Percentiles rank a stretch among this genome's conserved stretches.
phyloP scores from a whole-genome alignment of 2,329 filamentous ascomycete species.

The Sarocladium kiliense region DNA sequence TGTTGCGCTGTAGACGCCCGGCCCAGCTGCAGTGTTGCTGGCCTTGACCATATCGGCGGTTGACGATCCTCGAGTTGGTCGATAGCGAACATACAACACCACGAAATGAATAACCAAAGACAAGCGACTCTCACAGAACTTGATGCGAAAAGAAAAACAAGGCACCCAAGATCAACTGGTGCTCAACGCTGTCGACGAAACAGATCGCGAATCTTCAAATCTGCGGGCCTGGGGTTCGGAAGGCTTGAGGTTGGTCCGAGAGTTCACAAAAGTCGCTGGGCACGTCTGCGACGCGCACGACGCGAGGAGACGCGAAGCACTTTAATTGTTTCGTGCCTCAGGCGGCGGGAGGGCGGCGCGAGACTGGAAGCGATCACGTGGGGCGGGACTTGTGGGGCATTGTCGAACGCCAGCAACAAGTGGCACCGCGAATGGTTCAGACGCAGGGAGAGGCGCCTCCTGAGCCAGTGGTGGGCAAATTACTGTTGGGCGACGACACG shows the following conservation, averaged over 20 bases:
- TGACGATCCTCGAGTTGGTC: constrained; percentile 18
- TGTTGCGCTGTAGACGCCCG: constrained; percentile 61
- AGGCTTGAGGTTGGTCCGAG: constrained; percentile 18
- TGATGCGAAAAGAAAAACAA: not conserved
- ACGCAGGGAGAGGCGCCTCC: constrained; percentile 8
- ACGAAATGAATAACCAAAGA: not conserved
- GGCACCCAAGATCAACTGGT: not conserved
- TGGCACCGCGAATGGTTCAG: no score
- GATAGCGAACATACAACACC: constrained; percentile 19
- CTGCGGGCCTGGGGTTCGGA: not conserved
- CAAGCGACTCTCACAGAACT: not conserved
- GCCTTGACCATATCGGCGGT: constrained; percentile 43
- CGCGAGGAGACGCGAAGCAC: constrained; percentile 33
- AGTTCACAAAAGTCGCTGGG: constrained; percentile 12
- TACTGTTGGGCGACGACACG: constrained; percentile 1
- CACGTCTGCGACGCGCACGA: constrained; percentile 35
- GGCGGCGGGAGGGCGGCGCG: constrained; percentile 15
- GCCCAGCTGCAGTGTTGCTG: constrained; percentile 23
- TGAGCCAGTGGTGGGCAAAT: constrained; percentile 7
- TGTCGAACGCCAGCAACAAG: constrained; percentile 2
- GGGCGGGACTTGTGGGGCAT: not conserved
- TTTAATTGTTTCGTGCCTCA: constrained; percentile 32
- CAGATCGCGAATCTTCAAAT: not conserved
- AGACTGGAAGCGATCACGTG: constrained; percentile 4
- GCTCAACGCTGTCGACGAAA: not conserved